Conservation (phyloP, 192 early-diverging fungal genomes). For the Podila epigama region DNA sequence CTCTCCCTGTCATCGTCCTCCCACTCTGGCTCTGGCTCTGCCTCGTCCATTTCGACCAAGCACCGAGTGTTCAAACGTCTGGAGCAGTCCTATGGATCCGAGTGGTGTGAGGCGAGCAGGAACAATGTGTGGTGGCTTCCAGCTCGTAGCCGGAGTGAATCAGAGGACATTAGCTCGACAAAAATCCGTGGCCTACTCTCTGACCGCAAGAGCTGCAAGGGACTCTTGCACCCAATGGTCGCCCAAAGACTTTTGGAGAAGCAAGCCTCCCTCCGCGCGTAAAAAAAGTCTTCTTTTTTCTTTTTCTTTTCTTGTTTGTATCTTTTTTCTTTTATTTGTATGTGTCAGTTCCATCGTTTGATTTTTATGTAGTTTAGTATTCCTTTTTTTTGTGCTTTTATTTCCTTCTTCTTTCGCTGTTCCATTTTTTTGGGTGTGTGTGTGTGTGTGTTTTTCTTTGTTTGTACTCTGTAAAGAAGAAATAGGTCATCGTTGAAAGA, state of each 20-base stretch:
- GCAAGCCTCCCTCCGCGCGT: constrained; percentile 3
- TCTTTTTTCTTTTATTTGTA: neutral
- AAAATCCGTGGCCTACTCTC: constrained; percentile 26
- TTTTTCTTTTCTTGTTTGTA: neutral
- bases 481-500: too few species aligned
- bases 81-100: constrained; percentile 29
- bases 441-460: too few species aligned
- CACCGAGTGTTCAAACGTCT: constrained; percentile 28
- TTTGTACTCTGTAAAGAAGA: too few species aligned
- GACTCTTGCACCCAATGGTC: constrained; percentile 31
- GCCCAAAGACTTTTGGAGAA: constrained; percentile 24
- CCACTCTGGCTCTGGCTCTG: neutral
- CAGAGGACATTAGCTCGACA: constrained; percentile 43
- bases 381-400: neutral
- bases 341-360: too few species aligned
- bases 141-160: constrained; percentile 24
- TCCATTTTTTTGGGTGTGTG: too few species aligned
- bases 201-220: constrained; percentile 20
- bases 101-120: constrained; percentile 31
- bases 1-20: neutral
- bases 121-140: constrained; percentile 48
- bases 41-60: constrained; percentile 3
- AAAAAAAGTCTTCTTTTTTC: neutral
- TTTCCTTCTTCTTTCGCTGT: neutral
- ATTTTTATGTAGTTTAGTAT: neutral